Evolutionary conservation across 768 basidiomycete genomes (phyloP).

Genomic region (Lactifluus piperatus): DNA sequence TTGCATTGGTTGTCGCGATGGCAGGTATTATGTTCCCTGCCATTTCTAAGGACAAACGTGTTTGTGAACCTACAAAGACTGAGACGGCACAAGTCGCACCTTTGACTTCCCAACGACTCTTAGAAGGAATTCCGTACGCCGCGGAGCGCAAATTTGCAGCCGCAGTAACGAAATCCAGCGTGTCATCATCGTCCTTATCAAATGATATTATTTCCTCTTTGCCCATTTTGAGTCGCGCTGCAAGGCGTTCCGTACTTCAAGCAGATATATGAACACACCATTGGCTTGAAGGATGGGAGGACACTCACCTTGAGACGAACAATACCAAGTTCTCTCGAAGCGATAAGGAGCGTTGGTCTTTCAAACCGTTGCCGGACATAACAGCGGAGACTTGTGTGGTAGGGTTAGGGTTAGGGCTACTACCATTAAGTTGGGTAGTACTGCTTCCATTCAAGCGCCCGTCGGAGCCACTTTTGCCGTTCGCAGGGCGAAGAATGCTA

Average conservation of each 20-base stretch:
- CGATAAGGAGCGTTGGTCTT: conserved; percentile 73
- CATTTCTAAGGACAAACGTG: conserved; percentile 57
- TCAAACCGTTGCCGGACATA: conserved; percentile 36
- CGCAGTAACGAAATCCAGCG: conserved; percentile 93
- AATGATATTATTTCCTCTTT: conserved; percentile 68
- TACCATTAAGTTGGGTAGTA: conserved; percentile 16
- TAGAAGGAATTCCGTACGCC: conserved; percentile 81
- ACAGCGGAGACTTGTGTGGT: neutral
- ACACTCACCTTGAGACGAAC: conserved; percentile 71
- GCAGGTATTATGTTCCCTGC: conserved; percentile 99
- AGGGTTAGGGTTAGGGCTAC: conserved; percentile 9
- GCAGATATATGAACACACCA: neutral
- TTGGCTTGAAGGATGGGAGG: neutral
- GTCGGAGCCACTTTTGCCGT: conserved; percentile 8
- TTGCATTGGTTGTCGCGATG: conserved; percentile 97
- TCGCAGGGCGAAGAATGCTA: conserved; percentile 20
- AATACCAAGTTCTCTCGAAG: conserved; percentile 75
- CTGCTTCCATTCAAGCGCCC: conserved; percentile 17
- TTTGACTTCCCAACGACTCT: conserved; percentile 97
- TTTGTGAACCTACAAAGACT: neutral
- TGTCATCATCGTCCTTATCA: conserved; percentile 97
- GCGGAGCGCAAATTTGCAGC: conserved; percentile 86
- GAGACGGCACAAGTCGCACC: conserved; percentile 37
- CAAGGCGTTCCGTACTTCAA: conserved; percentile 68
- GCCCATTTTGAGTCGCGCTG: conserved; percentile 53